Base-by-base conservation (phyloP, 2,329 filamentous ascomycete genomes). In the Xylariaceae sp. region DNA sequence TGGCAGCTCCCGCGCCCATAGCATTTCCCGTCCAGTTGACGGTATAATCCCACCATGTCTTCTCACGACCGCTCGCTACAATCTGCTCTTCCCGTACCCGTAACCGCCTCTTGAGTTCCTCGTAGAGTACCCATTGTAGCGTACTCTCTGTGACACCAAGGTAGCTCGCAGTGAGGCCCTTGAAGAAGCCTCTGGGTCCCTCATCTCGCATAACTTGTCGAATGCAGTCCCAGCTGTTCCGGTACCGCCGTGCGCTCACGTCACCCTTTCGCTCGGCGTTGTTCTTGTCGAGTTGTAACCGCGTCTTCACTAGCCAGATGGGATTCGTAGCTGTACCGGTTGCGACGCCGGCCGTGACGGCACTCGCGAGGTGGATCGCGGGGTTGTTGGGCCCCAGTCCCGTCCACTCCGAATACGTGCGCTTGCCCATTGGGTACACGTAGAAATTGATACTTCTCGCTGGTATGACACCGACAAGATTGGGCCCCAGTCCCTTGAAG, bases 291-390 rank as follows among this genome's bases (percentile, higher is more conserved):
- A 97, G 81, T 73, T 97, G 91, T 64, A 97, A 71, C 34, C 91
- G 80, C 41, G 91, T 97, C 79, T 97, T 97, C 68, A 97, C 84
- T 60, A 97, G 81, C 91, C 91, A 97, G 67, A 97, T 96, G 1
- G 91, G 91, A 71, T 96, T 96, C 39, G 91, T 97, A 27, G 87
- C 89, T 1, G 92, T 96, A 46, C 89, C 89, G 0, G 92, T 96
- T 5, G 86, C 85, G 43, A 96, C 81, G 2, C 91, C 91, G 1
- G 91, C 91, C 12, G 80, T 78, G 1, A 88, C 83, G 4, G 88
- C 91, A 1, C 90, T 86, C 46, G 81, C 75, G 6, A 96, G 77
- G 69, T 96, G 90, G 8, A 96, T 85, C 78, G 83, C 87, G 0
- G 87, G 80, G 11, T 83, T 81, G 67, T 91, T 82, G 63, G 84